Conservation (phyloP, 1,284 basidiomycete genomes). For the Pyrrhoderma noxium region DNA sequence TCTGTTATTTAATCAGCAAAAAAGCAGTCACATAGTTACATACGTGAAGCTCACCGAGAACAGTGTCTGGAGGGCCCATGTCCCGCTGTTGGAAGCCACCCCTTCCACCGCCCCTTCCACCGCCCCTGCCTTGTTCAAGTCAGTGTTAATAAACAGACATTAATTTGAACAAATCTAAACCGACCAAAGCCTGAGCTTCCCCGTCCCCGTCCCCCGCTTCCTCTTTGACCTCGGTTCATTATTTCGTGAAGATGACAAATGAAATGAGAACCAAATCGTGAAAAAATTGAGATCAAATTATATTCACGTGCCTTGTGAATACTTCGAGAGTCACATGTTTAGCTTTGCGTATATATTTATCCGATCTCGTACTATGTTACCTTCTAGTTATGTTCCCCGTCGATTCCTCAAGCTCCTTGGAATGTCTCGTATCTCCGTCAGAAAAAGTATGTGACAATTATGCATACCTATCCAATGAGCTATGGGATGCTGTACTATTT, state of each 20-base stretch:
- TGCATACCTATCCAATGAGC: no score
- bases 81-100: slow-evolving; percentile 65
- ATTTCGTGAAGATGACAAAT: not conserved
- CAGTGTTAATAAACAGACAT: not conserved
- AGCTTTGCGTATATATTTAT: no score
- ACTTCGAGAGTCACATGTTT: no score
- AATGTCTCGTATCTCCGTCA: no score
- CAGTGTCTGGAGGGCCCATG: slow-evolving; percentile 77
- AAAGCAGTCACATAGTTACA: not conserved
- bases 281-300: no score
- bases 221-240: slow-evolving; percentile 47
- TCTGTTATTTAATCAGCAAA: slow-evolving; percentile 36
- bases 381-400: no score
- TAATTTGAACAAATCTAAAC: no score
- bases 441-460: no score
- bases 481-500: no score
- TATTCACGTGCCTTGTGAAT: no score
- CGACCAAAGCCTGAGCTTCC: slow-evolving; percentile 5
- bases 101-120: slow-evolving; percentile 55
- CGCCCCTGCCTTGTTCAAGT: slow-evolving; percentile 36
- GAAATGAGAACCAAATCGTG: not conserved
- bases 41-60: slow-evolving; percentile 53
- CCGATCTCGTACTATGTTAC: no score
- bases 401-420: no score
- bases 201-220: slow-evolving; percentile 23